Conservation (phyloP, 2,329 filamentous ascomycete species). For the Cadophora luteo-olivacea region DNA sequence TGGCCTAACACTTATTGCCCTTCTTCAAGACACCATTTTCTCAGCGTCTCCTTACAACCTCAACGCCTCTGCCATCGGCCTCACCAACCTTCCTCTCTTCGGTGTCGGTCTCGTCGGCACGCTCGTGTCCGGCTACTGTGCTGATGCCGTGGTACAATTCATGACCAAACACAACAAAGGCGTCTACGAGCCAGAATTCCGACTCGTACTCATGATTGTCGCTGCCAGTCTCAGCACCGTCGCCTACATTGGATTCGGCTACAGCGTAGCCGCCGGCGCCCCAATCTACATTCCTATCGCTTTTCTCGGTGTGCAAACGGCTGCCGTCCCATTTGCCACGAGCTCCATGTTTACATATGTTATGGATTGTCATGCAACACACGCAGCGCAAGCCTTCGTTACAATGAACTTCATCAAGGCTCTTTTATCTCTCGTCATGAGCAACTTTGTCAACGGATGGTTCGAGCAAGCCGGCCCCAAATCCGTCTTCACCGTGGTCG, state of each 20-base stretch:
- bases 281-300: constrained; percentile 43
- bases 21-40: constrained; percentile 48
- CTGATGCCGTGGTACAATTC: constrained; percentile 41
- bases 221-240: constrained; percentile 44
- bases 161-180: constrained; percentile 33
- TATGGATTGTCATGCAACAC: constrained; percentile 49
- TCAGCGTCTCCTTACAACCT: constrained; percentile 38
- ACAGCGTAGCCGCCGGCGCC: constrained; percentile 49
- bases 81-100: constrained; percentile 56
- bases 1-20: constrained; percentile 37
- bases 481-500: constrained; percentile 34
- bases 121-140: constrained; percentile 53
- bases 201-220: constrained; percentile 50
- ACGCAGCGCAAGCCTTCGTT: constrained; percentile 50
- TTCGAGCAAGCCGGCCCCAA: constrained; percentile 38
- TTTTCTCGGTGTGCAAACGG: constrained; percentile 41
- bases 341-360: constrained; percentile 49
- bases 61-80: constrained; percentile 52
- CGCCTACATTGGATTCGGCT: constrained; percentile 51
- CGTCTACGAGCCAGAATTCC: constrained; percentile 56
- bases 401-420: constrained; percentile 51
- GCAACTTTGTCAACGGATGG: constrained; percentile 38
- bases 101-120: constrained; percentile 51
- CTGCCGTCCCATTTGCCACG: constrained; percentile 47
- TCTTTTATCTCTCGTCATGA: constrained; percentile 45